These are phyloP conservation scores for Schizophyllum amplum DNA, from an alignment of 1,284 basidiomycete genomes.

Conservation along the genomic window DNA sequence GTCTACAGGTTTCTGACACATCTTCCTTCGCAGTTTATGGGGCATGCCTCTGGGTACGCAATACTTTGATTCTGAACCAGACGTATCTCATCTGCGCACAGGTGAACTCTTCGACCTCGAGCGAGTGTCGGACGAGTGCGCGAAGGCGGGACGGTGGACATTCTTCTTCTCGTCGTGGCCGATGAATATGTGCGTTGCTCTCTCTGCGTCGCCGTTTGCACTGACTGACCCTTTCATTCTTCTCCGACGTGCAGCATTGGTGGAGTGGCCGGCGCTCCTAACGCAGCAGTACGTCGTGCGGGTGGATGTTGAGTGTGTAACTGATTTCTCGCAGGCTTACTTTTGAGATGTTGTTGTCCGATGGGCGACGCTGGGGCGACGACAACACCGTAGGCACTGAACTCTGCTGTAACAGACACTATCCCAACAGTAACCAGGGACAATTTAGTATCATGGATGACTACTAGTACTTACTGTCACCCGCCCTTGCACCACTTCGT, in stretches of 20 bases:
- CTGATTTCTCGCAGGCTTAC: too few species aligned
- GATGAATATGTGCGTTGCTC: constrained; percentile 47
- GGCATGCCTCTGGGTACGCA: constrained; percentile 60
- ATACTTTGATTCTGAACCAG: neutral
- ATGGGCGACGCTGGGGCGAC: too few species aligned
- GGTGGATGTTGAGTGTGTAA: too few species aligned
- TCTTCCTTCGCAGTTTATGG: constrained; percentile 38
- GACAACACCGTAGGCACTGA: too few species aligned
- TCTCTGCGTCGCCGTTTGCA: neutral
- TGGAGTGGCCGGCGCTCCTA: constrained; percentile 59
- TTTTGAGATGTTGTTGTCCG: too few species aligned
- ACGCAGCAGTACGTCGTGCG: constrained; percentile 59
- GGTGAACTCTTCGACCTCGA: constrained; percentile 69
- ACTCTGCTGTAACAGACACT: too few species aligned
- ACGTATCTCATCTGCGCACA: constrained; percentile 15
- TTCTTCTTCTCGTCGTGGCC: constrained; percentile 75
- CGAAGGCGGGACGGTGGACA: constrained; percentile 49
- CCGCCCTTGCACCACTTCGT: too few species aligned
- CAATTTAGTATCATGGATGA: too few species aligned
- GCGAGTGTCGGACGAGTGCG: constrained; percentile 46
- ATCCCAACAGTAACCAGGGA: too few species aligned
- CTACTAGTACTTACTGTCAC: too few species aligned
- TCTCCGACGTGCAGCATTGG: too few species aligned
- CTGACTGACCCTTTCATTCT: neutral
- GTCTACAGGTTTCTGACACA: neutral